A percentile compares a stretch with the other conserved stretches of the same genome.
Conservation (phyloP, 75 land plant species). For the Picea glauca region DNA sequence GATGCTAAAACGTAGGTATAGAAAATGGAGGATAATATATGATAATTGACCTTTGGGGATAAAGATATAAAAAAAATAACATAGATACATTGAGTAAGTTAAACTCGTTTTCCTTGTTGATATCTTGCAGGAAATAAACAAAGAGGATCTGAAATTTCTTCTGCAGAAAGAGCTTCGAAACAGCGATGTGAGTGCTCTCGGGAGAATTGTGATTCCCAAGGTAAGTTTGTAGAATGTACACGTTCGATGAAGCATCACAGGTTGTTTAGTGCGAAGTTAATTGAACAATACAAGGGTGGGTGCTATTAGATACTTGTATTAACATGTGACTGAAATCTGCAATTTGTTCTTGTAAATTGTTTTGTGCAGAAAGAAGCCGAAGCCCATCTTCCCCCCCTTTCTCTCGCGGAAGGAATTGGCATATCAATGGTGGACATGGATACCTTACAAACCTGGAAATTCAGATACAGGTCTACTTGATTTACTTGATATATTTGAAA, state of each 20-base stretch:
- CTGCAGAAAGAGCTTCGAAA: conserved; percentile 73
- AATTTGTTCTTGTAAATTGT: not conserved
- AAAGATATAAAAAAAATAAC: no score
- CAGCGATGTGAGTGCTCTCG: conserved; percentile 71
- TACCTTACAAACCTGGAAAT: conserved; percentile 44
- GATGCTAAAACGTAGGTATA: no score
- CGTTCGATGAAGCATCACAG: no score
- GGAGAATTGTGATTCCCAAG: conserved; percentile 87
- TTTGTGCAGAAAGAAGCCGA: conserved; percentile 60
- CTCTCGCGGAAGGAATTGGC: conserved; percentile 46
- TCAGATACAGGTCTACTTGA: conserved; percentile 47
- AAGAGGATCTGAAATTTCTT: conserved; percentile 38
- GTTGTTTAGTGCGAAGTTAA: no score
- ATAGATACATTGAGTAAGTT: not conserved
- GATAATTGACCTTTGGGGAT: no score
- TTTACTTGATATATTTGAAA: not conserved
- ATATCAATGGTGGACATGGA: conserved; percentile 57
- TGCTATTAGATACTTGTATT: no score
- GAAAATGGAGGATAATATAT: no score
- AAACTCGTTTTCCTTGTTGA: not conserved
- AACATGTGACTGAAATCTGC: no score
- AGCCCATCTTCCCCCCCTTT: conserved; percentile 50
- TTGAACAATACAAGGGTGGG: no score
- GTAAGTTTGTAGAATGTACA: conserved; percentile 14
- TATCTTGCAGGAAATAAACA: not conserved